phyloP scores from a whole-genome alignment of 2,329 filamentous ascomycete species.

The Fusarium continuum region DNA sequence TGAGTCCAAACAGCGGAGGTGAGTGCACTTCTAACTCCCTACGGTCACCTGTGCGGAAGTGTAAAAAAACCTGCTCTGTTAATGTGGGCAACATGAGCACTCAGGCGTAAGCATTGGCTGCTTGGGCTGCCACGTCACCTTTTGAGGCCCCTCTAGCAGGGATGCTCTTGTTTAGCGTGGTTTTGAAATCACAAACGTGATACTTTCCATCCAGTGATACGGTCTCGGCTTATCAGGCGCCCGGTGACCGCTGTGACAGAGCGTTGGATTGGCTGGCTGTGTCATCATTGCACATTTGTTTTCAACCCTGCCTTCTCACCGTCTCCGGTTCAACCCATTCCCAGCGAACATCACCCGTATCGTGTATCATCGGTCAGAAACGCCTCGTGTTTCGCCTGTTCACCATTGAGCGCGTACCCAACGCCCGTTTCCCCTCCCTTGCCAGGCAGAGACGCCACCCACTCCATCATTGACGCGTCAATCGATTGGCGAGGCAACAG shows the following conservation, averaged over 20 bases:
- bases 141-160: not conserved
- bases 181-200: slow-evolving; percentile 1
- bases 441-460: not conserved
- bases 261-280: not conserved
- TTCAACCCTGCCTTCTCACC: not conserved
- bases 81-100: too few relatives aligned
- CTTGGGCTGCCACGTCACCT: not conserved
- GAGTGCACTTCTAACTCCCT: not conserved
- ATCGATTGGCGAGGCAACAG: not conserved
- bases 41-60: not conserved
- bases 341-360: not conserved
- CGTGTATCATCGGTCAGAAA: not conserved
- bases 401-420: not conserved
- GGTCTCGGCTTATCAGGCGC: not conserved
- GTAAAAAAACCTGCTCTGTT: not conserved
- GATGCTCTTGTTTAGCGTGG: not conserved
- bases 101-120: not conserved
- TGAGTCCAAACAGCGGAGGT: not conserved
- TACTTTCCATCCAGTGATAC: not conserved
- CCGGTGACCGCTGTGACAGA: not conserved
- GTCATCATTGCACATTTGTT: not conserved
- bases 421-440: not conserved
- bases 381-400: not conserved
- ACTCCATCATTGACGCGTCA: too few relatives aligned
- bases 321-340: not conserved